Evolutionary conservation across 345 rosid genomes (phyloP), one percentile per base, ranked within the genome.

Genomic region (Abelmoschus esculentus): DNA sequence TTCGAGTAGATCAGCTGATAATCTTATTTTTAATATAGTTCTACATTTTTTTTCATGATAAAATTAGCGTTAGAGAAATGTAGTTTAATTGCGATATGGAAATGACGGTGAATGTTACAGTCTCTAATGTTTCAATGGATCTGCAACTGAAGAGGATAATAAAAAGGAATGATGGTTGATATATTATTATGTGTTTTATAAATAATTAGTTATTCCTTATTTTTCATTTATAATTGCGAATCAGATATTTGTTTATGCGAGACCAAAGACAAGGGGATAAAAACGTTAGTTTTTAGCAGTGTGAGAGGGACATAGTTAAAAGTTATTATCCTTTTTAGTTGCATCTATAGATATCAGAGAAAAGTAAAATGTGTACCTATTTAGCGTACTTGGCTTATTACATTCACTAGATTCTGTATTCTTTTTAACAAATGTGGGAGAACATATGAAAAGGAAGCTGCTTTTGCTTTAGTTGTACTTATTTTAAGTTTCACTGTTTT

Each of bases 1-100:
- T 18, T 62, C 19, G 36, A 7, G n/a, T 71, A 70, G 81, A 78
- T 80, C 78, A 68, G 77, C 32, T 19, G 11, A 56, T 56, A 28
- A 34, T 61, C 31, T 52, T 22, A 14, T 61, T 36, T 22, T 1
- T 46, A 29, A 28, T 5, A 0, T 11, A 17, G 18, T 14, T 65
- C 12, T 46, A 1, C 19, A 65, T 34, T 32, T 61, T 34, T 34
- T 7, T 3, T 10, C 2, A 40, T 3, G 4, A 12, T 32, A 34
- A 14, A 46, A 65, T 2, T 19, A 63, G 13, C 7, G 8, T 40
- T 56, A 2, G 19, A 19, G 34, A 56, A 56, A 69, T 69, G 52
- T 55, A 36, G 53, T 40, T 55, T 34, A 13, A 47, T 34, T 69
- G 29, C 19, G 9, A 17, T 26, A 56, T 29, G 56, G 36, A 55